Conservation (phyloP, 1,284 basidiomycete species). For the Tilletia walkeri region DNA sequence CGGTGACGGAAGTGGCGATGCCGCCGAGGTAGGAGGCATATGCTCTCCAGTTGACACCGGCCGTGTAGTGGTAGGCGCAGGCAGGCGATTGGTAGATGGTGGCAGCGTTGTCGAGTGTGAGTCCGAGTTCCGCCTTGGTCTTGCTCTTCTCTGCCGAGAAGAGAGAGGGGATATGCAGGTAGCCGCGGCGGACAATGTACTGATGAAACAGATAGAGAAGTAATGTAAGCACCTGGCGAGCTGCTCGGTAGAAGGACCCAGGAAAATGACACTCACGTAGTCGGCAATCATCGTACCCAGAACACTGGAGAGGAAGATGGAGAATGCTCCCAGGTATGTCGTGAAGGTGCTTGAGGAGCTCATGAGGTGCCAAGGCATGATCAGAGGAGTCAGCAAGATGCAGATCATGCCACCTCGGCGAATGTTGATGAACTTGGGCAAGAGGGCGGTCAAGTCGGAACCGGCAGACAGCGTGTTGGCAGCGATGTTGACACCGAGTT, state of each 20-base stretch:
- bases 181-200: slow-evolving; percentile 71
- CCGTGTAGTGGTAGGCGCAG: slow-evolving; percentile 75
- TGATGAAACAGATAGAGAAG: too few relatives aligned
- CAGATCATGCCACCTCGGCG: slow-evolving; percentile 77
- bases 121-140: slow-evolving; percentile 16
- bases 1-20: slow-evolving; percentile 77
- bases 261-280: slow-evolving; percentile 58
- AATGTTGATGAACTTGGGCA: slow-evolving; percentile 77
- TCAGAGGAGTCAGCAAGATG: slow-evolving; percentile 67
- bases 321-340: slow-evolving; percentile 74
- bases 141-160: slow-evolving; percentile 59
- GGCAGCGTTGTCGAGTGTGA: slow-evolving; percentile 15
- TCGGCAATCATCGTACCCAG: slow-evolving; percentile 59
- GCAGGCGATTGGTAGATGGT: slow-evolving; percentile 56
- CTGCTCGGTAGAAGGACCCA: too few relatives aligned
- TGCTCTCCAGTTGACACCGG: slow-evolving; percentile 66
- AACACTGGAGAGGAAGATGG: slow-evolving; percentile 56
- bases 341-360: slow-evolving; percentile 74
- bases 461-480: slow-evolving; percentile 82
- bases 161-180: slow-evolving; percentile 70
- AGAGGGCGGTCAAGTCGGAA: slow-evolving; percentile 75
- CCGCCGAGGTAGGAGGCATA: slow-evolving; percentile 72
- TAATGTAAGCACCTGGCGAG: too few relatives aligned
- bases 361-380: slow-evolving; percentile 70
- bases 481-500: slow-evolving; percentile 65